Conservation (phyloP, 805 yeast species). For the Metschnikowia santaceciliae region DNA sequence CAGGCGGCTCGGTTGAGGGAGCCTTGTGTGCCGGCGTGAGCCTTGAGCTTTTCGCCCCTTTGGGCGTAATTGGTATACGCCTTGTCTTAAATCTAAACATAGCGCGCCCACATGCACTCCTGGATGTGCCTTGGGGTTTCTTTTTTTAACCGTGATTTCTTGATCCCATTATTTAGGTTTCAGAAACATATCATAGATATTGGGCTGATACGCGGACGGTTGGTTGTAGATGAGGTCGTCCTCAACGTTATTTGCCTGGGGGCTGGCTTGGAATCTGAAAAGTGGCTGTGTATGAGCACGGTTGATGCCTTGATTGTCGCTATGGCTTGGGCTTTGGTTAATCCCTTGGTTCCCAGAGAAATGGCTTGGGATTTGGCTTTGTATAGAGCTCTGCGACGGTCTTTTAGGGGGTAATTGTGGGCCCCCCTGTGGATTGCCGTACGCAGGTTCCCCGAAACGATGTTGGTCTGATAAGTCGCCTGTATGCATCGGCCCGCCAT, state of each 20-base stretch:
- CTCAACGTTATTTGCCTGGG: not conserved
- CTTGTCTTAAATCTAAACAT: not conserved
- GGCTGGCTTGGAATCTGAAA: not conserved
- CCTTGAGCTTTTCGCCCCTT: not conserved
- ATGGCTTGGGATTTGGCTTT: not conserved
- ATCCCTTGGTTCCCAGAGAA: too few relatives aligned
- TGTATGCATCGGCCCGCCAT: not conserved
- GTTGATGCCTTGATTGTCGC: conserved; percentile 1
- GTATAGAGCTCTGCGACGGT: conserved; percentile 15
- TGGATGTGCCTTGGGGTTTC: not conserved
- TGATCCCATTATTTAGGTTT: not conserved
- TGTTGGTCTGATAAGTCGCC: not conserved
- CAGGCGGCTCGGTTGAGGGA: not conserved
- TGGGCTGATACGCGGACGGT: conserved; percentile 46
- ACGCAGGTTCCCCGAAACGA: not conserved
- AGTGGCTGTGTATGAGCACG: not conserved
- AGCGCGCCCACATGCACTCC: not conserved
- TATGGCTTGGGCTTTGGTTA: not conserved
- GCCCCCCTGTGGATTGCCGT: not conserved
- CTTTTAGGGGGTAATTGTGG: conserved; percentile 21
- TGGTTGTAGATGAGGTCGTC: conserved; percentile 25
- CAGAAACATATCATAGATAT: conserved; percentile 40
- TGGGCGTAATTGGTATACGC: not conserved
- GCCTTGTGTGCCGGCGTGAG: not conserved
- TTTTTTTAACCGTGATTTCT: not conserved